These are phyloP conservation scores for Hibiscus trionum DNA, from an alignment of 345 rosid species.

Conservation along the genomic window DNA sequence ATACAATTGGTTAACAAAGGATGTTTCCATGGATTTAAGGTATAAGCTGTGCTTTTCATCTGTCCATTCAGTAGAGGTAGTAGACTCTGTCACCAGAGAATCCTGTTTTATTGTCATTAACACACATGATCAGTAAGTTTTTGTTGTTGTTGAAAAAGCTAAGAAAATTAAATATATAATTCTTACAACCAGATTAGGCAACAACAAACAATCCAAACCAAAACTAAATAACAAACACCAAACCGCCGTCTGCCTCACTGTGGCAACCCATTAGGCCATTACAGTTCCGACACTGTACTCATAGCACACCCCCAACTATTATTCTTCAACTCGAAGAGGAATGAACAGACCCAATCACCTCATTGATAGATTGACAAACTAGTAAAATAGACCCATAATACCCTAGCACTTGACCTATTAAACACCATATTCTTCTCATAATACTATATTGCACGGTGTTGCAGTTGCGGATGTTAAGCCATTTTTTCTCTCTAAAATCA, in stretches of 20 bases:
- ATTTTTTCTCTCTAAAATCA: too few species aligned
- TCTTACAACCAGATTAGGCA: not conserved
- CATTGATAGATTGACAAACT: too few species aligned
- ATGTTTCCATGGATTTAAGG: constrained; percentile 84
- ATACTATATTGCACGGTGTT: too few species aligned
- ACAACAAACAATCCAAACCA: not conserved
- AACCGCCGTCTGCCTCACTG: not conserved
- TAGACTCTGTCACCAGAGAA: constrained; percentile 26
- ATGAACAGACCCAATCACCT: too few species aligned
- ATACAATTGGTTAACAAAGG: constrained; percentile 67
- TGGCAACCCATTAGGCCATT: too few species aligned
- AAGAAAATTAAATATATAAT: not conserved
- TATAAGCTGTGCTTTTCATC: constrained; percentile 83
- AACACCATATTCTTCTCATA: too few species aligned
- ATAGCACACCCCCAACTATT: too few species aligned
- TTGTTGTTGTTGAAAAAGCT: not conserved
- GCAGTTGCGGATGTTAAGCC: too few species aligned
- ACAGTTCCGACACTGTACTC: too few species aligned
- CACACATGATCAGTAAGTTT: constrained; percentile 9
- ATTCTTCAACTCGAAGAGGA: too few species aligned
- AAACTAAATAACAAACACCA: not conserved
- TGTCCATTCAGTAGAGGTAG: constrained; percentile 55
- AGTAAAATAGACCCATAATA: too few species aligned
- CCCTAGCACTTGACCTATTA: too few species aligned
- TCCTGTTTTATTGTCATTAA: constrained; percentile 26